Percentiles rank a stretch among this genome's conserved stretches.
phyloP scores from a whole-genome alignment of 305 asterid genomes.

The Solanum aculeatissimum region DNA sequence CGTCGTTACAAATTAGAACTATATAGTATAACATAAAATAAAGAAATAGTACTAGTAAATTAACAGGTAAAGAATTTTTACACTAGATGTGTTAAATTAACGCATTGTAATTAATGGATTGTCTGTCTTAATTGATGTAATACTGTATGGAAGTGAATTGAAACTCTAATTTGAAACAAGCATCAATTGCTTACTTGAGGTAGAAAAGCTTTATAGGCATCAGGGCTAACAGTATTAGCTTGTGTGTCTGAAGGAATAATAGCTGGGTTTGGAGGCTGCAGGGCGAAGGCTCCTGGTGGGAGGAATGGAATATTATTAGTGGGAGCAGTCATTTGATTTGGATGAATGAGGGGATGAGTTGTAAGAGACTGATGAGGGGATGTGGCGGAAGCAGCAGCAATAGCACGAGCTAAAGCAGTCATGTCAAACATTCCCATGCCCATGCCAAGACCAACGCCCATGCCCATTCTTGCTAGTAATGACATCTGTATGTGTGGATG shows the following conservation, averaged over 20 bases:
- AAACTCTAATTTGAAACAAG: background rate
- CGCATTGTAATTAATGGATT: background rate
- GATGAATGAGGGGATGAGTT: background rate
- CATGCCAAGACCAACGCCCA: conserved; percentile 22
- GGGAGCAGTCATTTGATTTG: conserved; percentile 8
- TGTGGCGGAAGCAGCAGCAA: background rate
- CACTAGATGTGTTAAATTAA: background rate
- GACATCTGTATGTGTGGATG: conserved; percentile 67
- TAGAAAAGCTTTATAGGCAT: conserved; percentile 24
- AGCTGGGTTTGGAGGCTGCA: conserved; percentile 7
- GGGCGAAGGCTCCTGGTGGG: conserved; percentile 19
- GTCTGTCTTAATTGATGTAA: background rate
- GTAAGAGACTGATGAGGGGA: too few species aligned
- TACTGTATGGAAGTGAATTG: background rate
- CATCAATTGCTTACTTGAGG: conserved; percentile 38
- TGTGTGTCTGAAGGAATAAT: conserved; percentile 7
- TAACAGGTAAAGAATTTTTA: background rate
- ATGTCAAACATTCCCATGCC: conserved; percentile 32
- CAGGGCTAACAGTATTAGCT: background rate
- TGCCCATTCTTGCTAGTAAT: conserved; percentile 44
- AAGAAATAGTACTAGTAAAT: background rate
- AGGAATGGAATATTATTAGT: conserved; percentile 19
- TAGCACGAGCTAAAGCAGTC: conserved; percentile 16
- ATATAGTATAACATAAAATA: background rate
- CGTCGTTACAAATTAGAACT: background rate